Base-by-base conservation (phyloP, 2,329 filamentous ascomycete genomes). In the Chrysoporthe puriensis region DNA sequence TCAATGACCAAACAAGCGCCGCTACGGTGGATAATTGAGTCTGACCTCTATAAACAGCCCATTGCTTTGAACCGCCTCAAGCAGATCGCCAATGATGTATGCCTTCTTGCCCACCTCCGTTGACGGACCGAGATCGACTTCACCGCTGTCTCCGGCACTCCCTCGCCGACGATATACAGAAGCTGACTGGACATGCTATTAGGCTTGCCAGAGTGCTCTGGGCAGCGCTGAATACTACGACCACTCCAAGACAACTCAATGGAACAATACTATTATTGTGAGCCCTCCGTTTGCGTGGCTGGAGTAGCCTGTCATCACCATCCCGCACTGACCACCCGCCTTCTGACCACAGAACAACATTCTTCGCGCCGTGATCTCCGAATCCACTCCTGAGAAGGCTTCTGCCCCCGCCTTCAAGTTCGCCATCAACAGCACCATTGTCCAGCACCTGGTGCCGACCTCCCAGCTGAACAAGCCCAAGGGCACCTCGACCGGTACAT, bases 401-500 rank as follows among this genome's bases (percentile, higher is more conserved):
- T 80, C 84, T 40, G 82, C 87, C 36, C 90, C 92, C 5, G 80
- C 83, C 18, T 97, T 90, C 88, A 98, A 98, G 81, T 98, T 95
- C 82, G 93, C 94, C 73, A 94, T 97, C 82, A 98, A 97, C 86
- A 96, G 93, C 84, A 98, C 95, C 72, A 97, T 98, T 77, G 96
- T 98, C 73, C 95, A 99, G 84, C 95, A 98, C 83, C 85, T 95
- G 44, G 88, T 91, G 26, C 87, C 90, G 65, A 90, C 88, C 14
- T 86, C 88, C 42, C 82, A 87, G 66, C 82, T 89, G 62, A 90
- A 88, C 81, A 88, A 88, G 80, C 77, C 87, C 70, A 83, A 84
- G 72, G 82, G 86, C 70, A 83, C 80, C 73, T 80, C 84, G 74
- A 77, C 78, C 58, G 82, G 84, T 70, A 80, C 85, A 73, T 82